phyloP scores from a whole-genome alignment of 768 basidiomycete species.

The Galerina sulciceps region DNA sequence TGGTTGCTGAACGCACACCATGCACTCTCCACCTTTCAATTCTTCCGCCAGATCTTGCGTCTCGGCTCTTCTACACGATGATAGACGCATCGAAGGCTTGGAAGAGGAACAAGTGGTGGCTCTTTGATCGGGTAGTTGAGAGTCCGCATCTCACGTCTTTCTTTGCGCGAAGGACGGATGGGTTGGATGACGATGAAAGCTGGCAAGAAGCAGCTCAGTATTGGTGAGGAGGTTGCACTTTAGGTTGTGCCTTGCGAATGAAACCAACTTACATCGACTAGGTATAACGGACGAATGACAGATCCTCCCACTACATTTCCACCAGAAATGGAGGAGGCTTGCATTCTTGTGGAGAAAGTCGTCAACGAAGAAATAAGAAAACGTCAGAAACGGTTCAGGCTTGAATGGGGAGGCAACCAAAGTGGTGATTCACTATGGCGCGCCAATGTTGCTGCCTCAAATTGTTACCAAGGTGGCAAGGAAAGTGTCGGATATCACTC shows the following conservation, averaged over 20 bases:
- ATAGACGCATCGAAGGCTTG: conserved; percentile 61
- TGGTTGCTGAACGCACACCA: conserved; percentile 73
- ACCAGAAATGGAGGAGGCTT: conserved; percentile 78
- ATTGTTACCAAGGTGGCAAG: conserved; percentile 82
- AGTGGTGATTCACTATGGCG: conserved; percentile 50
- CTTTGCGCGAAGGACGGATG: conserved; percentile 60
- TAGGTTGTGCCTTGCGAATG: background rate
- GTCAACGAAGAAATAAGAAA: conserved; percentile 75
- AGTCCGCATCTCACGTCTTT: conserved; percentile 86
- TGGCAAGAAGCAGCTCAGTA: conserved; percentile 79
- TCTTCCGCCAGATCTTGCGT: conserved; percentile 78
- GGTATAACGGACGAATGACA: conserved; percentile 80
- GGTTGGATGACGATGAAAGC: conserved; percentile 44
- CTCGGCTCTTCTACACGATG: conserved; percentile 75
- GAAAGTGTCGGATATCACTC: conserved; percentile 85
- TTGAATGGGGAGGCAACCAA: conserved; percentile 62
- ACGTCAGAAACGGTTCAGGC: conserved; percentile 55
- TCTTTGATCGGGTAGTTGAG: conserved; percentile 81
- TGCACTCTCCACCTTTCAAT: conserved; percentile 75
- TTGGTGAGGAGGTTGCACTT: conserved; percentile 49
- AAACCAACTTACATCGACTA: conserved; percentile 27
- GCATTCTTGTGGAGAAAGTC: conserved; percentile 65
- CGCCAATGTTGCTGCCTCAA: conserved; percentile 86
- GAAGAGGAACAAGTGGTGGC: conserved; percentile 83
- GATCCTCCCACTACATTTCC: conserved; percentile 63